Conservation (phyloP, 768 basidiomycete species). For the Russula sp. region DNA sequence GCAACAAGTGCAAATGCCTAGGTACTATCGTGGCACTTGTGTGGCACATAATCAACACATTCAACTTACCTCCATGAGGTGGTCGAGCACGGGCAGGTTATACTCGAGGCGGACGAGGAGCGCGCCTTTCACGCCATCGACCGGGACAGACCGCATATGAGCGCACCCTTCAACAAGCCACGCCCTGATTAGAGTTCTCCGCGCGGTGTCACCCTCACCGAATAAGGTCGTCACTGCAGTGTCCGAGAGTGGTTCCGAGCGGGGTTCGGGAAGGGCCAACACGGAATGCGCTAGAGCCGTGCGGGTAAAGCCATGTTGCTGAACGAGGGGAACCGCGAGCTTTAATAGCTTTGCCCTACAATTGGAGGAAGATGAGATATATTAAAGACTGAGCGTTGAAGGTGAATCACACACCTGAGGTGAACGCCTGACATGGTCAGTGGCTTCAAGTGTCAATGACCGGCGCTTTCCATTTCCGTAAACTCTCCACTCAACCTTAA, state of each 20-base stretch:
- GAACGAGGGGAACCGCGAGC: constrained; percentile 58
- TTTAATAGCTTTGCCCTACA: constrained; percentile 40
- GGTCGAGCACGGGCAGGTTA: constrained; percentile 60
- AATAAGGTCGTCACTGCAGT: constrained; percentile 67
- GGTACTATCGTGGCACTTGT: background rate
- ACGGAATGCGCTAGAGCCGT: constrained; percentile 61
- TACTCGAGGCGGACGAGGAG: constrained; percentile 51
- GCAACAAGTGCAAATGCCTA: constrained; percentile 72
- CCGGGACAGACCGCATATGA: constrained; percentile 38
- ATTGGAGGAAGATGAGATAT: background rate
- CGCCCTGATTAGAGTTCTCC: constrained; percentile 56
- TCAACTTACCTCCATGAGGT: constrained; percentile 59
- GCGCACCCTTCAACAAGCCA: constrained; percentile 66
- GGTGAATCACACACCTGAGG: constrained; percentile 1
- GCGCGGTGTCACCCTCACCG: constrained; percentile 60
- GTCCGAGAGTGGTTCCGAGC: constrained; percentile 59
- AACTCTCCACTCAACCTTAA: background rate
- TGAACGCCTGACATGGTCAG: background rate
- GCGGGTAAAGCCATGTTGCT: constrained; percentile 68
- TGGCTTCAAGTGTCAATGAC: background rate
- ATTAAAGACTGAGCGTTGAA: background rate
- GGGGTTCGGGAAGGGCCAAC: constrained; percentile 46
- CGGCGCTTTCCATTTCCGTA: constrained; percentile 10
- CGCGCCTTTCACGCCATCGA: constrained; percentile 42
- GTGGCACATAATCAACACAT: background rate